Percentiles rank a stretch among this genome's conserved stretches.
Evolutionary conservation across 2,329 filamentous ascomycete species (phyloP).

Genomic region (Fusarium incarnatum): DNA sequence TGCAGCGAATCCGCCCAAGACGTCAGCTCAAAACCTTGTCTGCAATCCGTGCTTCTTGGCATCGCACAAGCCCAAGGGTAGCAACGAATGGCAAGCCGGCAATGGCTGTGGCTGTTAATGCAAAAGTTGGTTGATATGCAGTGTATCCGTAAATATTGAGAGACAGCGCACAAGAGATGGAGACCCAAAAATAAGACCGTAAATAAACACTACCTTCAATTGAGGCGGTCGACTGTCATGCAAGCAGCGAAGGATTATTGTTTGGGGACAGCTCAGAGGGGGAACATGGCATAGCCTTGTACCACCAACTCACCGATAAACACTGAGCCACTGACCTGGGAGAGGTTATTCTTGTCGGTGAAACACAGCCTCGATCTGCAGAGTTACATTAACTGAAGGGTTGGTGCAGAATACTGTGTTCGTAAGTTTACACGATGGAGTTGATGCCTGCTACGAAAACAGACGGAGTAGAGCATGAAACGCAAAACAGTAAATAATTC

Average conservation of each 20-base stretch:
- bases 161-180: conserved; percentile 16
- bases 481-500: conserved; percentile 2
- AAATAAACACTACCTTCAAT: conserved; percentile 1
- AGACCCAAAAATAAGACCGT: conserved; percentile 9
- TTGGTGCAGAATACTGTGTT: neutral
- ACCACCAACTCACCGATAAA: neutral
- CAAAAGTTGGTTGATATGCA: conserved; percentile 3
- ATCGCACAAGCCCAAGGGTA: conserved; percentile 21
- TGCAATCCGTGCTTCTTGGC: conserved; percentile 21
- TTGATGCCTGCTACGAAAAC: neutral
- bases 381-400: conserved; percentile 4
- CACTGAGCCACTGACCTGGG: neutral
- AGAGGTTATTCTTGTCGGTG: conserved; percentile 4
- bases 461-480: neutral
- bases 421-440: neutral
- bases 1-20: conserved; percentile 9
- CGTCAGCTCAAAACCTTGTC: conserved; percentile 11
- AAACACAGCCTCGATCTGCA: neutral
- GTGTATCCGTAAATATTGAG: neutral
- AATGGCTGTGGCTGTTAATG: conserved; percentile 33
- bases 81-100: conserved; percentile 13
- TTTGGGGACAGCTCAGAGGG: neutral
- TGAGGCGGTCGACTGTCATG: conserved; percentile 6
- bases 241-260: neutral
- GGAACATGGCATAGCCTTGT: conserved; percentile 1